These are phyloP conservation scores for Backusella sp. DNA, from an alignment of 192 early-diverging fungal genomes.

Conservation along the genomic window DNA sequence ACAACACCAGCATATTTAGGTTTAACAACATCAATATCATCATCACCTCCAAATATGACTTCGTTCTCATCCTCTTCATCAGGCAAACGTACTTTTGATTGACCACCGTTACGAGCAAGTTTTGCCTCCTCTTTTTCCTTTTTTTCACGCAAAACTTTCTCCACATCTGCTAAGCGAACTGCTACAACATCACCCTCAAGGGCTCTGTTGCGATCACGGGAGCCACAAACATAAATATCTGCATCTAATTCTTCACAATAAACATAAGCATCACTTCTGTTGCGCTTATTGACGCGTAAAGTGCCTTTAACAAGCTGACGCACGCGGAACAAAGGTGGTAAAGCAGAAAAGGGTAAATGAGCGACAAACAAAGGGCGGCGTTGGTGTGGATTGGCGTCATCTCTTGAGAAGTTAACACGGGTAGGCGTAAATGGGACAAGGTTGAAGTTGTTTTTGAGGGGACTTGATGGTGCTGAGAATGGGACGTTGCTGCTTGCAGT, in stretches of 20 bases:
- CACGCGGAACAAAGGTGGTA: slow-evolving; percentile 46
- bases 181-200: slow-evolving; percentile 83
- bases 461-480: slow-evolving; percentile 13
- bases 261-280: slow-evolving; percentile 86
- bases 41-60: slow-evolving; percentile 43
- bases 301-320: slow-evolving; percentile 65
- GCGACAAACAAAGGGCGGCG: slow-evolving; percentile 53
- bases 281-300: slow-evolving; percentile 83
- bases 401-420: slow-evolving; percentile 39
- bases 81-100: slow-evolving; percentile 44
- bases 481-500: background rate
- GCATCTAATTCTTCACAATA: slow-evolving; percentile 66
- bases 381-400: slow-evolving; percentile 48
- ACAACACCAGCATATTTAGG: slow-evolving; percentile 58
- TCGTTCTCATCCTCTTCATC: slow-evolving; percentile 54
- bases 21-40: slow-evolving; percentile 49
- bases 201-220: slow-evolving; percentile 75
- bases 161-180: slow-evolving; percentile 64
- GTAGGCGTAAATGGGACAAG: slow-evolving; percentile 42
- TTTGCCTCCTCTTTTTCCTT: slow-evolving; percentile 56
- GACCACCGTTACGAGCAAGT: slow-evolving; percentile 48
- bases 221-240: slow-evolving; percentile 78
- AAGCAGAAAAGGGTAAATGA: slow-evolving; percentile 53
- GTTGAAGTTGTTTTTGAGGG: slow-evolving; percentile 23
- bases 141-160: slow-evolving; percentile 57